Base-by-base conservation (phyloP, 495 filamentous ascomycete genomes). In the Poronia punctata region DNA sequence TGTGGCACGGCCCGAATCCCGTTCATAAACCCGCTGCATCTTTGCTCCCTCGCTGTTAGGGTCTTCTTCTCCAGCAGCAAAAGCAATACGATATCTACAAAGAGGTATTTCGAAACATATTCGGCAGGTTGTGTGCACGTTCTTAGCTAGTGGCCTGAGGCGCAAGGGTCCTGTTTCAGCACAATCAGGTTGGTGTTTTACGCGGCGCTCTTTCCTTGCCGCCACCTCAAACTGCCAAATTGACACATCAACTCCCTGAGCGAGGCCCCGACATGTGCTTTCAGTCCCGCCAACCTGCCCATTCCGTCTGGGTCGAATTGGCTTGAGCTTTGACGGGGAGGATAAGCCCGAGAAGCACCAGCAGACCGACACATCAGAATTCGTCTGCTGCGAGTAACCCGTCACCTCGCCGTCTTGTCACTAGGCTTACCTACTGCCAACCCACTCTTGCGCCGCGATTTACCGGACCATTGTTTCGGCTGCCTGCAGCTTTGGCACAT, bases 401-500 rank as follows among this genome's bases (percentile, higher is more conserved):
- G n/a, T n/a, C 20, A 17, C 14, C 26, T 31, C 25, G 16, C 18
- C 4, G 3, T 18, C 16, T 3, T 24, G 20, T 36, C 27, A 32
- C 25, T 25, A 22, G 19, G 36, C 20, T 25, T 46, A 33, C 29
- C 39, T 37, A 24, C 33, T 31, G 41, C 51, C n/a, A 47, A 35
- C 48, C 25, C 17, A n/a, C n/a, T n/a, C 35, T 20, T 37, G 36
- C 46, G 46, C 46, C 18, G 46, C 45, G 38, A 40, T 14, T 20
- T 36, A 26, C 38, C 42, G 22, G 49, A 36, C 35, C 45, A 26
- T 48, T n/a, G 41, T 30, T 48, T 50, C 52, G 52, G 52, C 19
- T 39, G 25, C 48, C 43, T 46, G 41, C 52, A 45, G 46, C 41
- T 43, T 35, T 35, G 25, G 30, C 33, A 31, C 25, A 26, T 8